Percentiles rank a stretch among this genome's conserved stretches.
phyloP scores from a whole-genome alignment of 768 basidiomycete genomes.

The Amanita polypyramis region DNA sequence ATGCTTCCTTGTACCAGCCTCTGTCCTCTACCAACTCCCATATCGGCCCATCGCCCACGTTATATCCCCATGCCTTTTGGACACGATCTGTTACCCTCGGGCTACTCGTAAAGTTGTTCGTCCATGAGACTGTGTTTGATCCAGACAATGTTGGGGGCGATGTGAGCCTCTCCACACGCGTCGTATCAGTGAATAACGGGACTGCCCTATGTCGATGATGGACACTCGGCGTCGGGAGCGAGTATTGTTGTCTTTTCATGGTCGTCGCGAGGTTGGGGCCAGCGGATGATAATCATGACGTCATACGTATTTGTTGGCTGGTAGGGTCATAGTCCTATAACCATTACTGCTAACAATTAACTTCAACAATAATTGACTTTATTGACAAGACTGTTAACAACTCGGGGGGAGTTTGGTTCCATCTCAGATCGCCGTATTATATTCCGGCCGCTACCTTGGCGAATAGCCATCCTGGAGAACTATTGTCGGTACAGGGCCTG shows the following conservation, averaged over 20 bases:
- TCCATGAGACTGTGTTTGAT: conserved; percentile 28
- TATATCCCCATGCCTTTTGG: conserved; percentile 63
- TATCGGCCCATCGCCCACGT: conserved; percentile 64
- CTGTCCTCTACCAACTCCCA: conserved; percentile 77
- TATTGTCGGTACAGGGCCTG: too few species aligned
- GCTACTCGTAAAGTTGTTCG: conserved; percentile 46
- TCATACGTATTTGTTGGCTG: background rate
- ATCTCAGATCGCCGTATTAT: too few species aligned
- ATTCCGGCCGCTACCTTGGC: too few species aligned
- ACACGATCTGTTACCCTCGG: conserved; percentile 41
- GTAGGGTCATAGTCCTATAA: background rate
- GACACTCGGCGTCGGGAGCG: conserved; percentile 51
- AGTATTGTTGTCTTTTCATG: conserved; percentile 41
- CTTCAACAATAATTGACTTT: too few species aligned
- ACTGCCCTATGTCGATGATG: conserved; percentile 68
- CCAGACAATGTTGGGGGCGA: conserved; percentile 40
- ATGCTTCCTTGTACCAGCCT: conserved; percentile 61
- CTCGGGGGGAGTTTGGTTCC: too few species aligned
- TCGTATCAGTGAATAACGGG: conserved; percentile 42
- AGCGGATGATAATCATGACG: too few species aligned
- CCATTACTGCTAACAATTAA: too few species aligned
- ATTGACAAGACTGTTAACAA: too few species aligned
- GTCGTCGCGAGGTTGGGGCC: conserved; percentile 18
- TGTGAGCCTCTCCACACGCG: conserved; percentile 50
- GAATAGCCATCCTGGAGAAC: too few species aligned